Evolutionary conservation across 768 basidiomycete genomes (phyloP), one percentile per base, ranked within the genome.

Genomic region (Neoboletus subvelutipes): DNA sequence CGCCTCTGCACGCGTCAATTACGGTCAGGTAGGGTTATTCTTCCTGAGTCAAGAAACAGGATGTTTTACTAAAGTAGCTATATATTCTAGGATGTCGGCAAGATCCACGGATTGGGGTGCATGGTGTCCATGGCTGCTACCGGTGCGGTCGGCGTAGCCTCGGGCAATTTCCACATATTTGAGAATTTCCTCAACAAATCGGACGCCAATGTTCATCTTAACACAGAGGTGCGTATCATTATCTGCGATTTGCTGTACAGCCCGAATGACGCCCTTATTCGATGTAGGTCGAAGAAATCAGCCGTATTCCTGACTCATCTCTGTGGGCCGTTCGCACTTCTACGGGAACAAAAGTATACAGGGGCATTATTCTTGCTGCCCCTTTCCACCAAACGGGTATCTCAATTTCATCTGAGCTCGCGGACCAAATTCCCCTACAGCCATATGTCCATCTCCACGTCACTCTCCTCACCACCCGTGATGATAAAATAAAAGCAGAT

Each of bases 131-230:
- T 98, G 75, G 90, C 92, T 4, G 80, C 93, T 3, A 71, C 66
- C 0, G 85, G 86, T 15, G 92, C 91, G 0, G 73, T 76, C 4
- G 78, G 80, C 13, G 82, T 96, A 45, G 71, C 78, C 57, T 87
- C 90, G 8, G 96, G 96, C 6, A 96, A 97, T 71, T 88, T 80
- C 71, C 83, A 83, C 64, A 80, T 98, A 36, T 98, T 98, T 64
- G 87, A 92, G 61, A 73, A 84, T 50, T 95, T 98, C 73, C 66
- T 95, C 50, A 76, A 83, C 17, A 76, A 75, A 11, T 90, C 91
- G 3, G 76, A 78, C 11, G 92, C 96, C 13, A 81, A 80, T 6
- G 69, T 94, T 5, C 79, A 82, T 61, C 78, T 96, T 1, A 83
- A 87, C 54, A 90, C 90, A 0, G 75, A 83, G 55, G 92, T 92